Evolutionary conservation across 495 filamentous ascomycete genomes (phyloP).

Genomic region (Aspergillus wentii): DNA sequence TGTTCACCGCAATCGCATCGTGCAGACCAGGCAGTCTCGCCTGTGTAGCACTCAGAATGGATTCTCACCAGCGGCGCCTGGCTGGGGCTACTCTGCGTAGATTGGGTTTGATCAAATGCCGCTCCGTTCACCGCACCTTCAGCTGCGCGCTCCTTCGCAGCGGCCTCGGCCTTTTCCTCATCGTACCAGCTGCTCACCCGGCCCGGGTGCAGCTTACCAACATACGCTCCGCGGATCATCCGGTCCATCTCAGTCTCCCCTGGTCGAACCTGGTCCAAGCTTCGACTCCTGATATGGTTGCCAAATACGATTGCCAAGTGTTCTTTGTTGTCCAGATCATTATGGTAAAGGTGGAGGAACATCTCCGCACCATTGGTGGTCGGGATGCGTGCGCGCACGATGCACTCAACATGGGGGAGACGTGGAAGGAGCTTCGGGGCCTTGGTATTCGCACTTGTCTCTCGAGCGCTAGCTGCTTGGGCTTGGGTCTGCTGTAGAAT

Average conservation of each 20-base stretch:
- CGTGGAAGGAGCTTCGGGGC: constrained; percentile 62
- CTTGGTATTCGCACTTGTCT: constrained; percentile 39
- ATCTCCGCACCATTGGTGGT: constrained; percentile 89
- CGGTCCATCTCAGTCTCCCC: constrained; percentile 96
- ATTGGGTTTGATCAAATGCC: constrained; percentile 2
- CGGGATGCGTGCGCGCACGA: constrained; percentile 79
- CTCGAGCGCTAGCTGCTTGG: constrained; percentile 18
- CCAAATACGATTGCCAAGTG: constrained; percentile 98
- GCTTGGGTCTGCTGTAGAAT: constrained; percentile 28
- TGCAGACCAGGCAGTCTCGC: constrained; percentile 96
- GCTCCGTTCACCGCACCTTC: constrained; percentile 3
- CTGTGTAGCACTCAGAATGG: constrained; percentile 98
- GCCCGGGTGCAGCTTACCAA: constrained; percentile 81
- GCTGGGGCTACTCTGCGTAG: constrained; percentile 13
- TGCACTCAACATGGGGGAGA: constrained; percentile 72
- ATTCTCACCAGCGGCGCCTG: constrained; percentile 78
- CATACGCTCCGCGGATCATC: constrained; percentile 91
- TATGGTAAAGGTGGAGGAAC: constrained; percentile 94
- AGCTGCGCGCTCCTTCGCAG: background rate
- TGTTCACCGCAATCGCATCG: constrained; percentile 98
- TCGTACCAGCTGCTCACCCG: constrained; percentile 64
- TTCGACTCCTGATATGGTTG: constrained; percentile 70
- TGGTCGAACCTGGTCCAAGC: constrained; percentile 70
- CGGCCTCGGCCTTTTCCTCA: constrained; percentile 14
- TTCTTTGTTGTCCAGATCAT: constrained; percentile 89